A percentile compares a stretch with the other conserved stretches of the same genome.
phyloP scores from a whole-genome alignment of 2,329 filamentous ascomycete species.

The Alternaria brassicae region DNA sequence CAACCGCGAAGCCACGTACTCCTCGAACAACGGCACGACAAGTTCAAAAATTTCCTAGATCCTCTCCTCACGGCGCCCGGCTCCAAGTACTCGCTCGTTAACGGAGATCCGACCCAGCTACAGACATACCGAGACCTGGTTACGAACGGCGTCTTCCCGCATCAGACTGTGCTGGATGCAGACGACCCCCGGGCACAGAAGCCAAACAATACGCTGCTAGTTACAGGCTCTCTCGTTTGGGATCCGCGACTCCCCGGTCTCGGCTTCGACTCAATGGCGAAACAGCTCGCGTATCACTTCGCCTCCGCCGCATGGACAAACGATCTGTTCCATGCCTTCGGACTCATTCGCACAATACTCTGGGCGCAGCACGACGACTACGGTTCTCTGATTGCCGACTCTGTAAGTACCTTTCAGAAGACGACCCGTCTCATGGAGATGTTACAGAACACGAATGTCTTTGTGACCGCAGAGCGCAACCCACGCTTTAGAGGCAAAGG shows the following conservation, averaged over 20 bases:
- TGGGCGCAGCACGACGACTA: slow-evolving; percentile 72
- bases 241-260: slow-evolving; percentile 54
- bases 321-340: slow-evolving; percentile 74
- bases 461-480: slow-evolving; percentile 27
- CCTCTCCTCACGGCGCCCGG: slow-evolving; percentile 50
- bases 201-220: slow-evolving; percentile 75
- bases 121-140: slow-evolving; percentile 61
- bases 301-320: slow-evolving; percentile 65
- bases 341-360: slow-evolving; percentile 78
- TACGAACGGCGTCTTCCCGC: slow-evolving; percentile 58
- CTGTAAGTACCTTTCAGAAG: slow-evolving; percentile 62
- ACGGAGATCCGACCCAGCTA: slow-evolving; percentile 30
- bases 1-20: slow-evolving; percentile 83
- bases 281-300: slow-evolving; percentile 68
- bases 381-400: slow-evolving; percentile 64
- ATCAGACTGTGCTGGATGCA: slow-evolving; percentile 58
- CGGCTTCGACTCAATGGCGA: slow-evolving; percentile 63
- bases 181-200: slow-evolving; percentile 54
- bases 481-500: slow-evolving; percentile 22
- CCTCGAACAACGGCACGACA: slow-evolving; percentile 71
- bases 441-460: slow-evolving; percentile 61
- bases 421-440: slow-evolving; percentile 67
- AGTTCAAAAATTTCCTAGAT: slow-evolving; percentile 68
- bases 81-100: slow-evolving; percentile 59
- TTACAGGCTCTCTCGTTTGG: slow-evolving; percentile 50